These are phyloP conservation scores for Sarcodon sp. DNA, from an alignment of 768 basidiomycete species.

Conservation along the genomic window DNA sequence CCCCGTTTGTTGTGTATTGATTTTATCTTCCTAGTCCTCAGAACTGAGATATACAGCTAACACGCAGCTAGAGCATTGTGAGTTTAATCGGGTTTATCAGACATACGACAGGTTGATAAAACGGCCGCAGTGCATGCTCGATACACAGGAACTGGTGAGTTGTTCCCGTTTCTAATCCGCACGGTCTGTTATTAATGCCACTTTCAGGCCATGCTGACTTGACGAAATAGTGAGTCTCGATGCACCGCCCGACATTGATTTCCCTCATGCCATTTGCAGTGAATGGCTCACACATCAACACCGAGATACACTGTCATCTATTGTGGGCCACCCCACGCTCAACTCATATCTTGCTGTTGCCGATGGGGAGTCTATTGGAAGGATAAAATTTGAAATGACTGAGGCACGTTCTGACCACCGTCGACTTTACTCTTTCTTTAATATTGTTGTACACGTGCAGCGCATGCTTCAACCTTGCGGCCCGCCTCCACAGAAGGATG, in stretches of 20 bases:
- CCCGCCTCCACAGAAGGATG: constrained; percentile 82
- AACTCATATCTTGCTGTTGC: constrained; percentile 84
- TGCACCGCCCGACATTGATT: constrained; percentile 6
- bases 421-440: constrained; percentile 2
- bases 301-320: constrained; percentile 87
- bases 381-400: constrained; percentile 88
- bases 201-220: constrained; percentile 82
- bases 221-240: constrained; percentile 74
- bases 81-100: constrained; percentile 19
- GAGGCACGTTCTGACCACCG: constrained; percentile 44
- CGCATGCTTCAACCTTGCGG: constrained; percentile 94
- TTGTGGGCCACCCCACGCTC: constrained; percentile 83
- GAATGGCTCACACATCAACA: constrained; percentile 98
- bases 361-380: constrained; percentile 85
- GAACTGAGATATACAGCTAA: constrained; percentile 94
- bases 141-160: constrained; percentile 88
- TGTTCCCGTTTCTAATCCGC: neutral
- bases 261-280: constrained; percentile 25
- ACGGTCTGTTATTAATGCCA: neutral
- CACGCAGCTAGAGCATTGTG: constrained; percentile 90
- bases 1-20: neutral
- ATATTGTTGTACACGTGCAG: constrained; percentile 24
- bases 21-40: constrained; percentile 43
- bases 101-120: constrained; percentile 5
- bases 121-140: constrained; percentile 71